Base-by-base conservation (phyloP, 495 filamentous ascomycete genomes). In the Aspergillus sclerotiicarbonarius region DNA sequence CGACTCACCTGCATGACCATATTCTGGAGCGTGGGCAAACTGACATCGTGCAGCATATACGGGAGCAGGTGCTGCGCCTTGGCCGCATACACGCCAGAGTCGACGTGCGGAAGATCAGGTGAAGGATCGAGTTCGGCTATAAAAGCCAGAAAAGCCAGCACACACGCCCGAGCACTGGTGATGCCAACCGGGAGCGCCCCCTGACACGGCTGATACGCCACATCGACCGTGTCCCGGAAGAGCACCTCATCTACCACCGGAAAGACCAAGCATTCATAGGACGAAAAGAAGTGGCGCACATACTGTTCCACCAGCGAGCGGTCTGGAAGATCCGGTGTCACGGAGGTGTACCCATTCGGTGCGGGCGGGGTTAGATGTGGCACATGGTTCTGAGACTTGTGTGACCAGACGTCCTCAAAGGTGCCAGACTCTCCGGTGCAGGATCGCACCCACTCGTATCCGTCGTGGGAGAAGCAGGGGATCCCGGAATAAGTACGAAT, bases 1-100 rank as follows among this genome's bases (percentile, higher is more conserved):
- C n/a, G n/a, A 21, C 51, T 53, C 9, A 53, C 51, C 16, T 33
- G 51, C 51, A 53, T 39, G 30, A 53, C 8, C 32, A 53, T 39
- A 1, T 15, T 29, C 29, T 53, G 51, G 13, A 53, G 32, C 25
- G 35, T 53, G 13, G 32, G 20, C 32, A 50, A 18, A 12, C 47
- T 50, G 25, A 50, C 31, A 9, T 53, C 32, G 18, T 53, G n/a
- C 16, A 53, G 32, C 16, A 53, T 29, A 37, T 29, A 31, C 12
- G 51, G 51, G 31, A 53, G 15, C 9, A 53, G 16, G n/a, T 18
- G 29, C 32, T 53, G 51, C 12, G 35, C 51, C 18, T 43, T 53
- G 13, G 19, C 32, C 2, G 51, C 51, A 53, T 41, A 53, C 0
- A 29, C 6, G 8, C 25, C 20, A 8, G 32, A 13, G 16, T 53